Evolutionary conservation across 768 basidiomycete genomes (phyloP).

Genomic region (Naematelia encephala): DNA sequence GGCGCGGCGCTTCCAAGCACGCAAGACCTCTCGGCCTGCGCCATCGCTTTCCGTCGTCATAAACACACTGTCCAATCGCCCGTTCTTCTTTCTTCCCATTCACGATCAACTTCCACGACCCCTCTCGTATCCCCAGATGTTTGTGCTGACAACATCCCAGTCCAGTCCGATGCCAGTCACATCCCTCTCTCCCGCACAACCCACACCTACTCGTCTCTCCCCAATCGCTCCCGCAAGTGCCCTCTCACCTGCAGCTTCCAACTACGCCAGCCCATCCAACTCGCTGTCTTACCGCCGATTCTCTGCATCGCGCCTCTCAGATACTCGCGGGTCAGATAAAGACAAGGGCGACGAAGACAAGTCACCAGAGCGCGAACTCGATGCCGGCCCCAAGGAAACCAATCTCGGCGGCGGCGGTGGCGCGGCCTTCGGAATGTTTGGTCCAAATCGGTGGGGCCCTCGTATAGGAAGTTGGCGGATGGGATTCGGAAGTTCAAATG

Average conservation of each 20-base stretch:
- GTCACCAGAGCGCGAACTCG: not conserved
- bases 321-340: conserved; percentile 27
- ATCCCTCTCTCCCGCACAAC: not conserved
- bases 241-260: not conserved
- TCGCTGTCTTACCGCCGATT: conserved; percentile 29
- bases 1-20: not conserved
- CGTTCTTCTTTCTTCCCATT: not conserved
- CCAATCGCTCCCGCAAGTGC: not conserved
- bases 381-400: not conserved
- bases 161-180: not conserved
- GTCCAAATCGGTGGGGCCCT: not conserved
- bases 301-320: conserved; percentile 35
- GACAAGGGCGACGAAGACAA: conserved; percentile 16
- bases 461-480: conserved; percentile 20
- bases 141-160: not conserved
- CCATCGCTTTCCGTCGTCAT: too few relatives aligned
- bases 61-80: not conserved
- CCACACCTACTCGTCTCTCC: not conserved
- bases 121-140: not conserved
- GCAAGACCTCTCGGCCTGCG: too few relatives aligned
- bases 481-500: conserved; percentile 29
- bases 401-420: not conserved
- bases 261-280: not conserved
- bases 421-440: not conserved
- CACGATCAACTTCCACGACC: too few relatives aligned